phyloP scores from a whole-genome alignment of 2,329 filamentous ascomycete species.

The Ophiostoma triangulosporum region DNA sequence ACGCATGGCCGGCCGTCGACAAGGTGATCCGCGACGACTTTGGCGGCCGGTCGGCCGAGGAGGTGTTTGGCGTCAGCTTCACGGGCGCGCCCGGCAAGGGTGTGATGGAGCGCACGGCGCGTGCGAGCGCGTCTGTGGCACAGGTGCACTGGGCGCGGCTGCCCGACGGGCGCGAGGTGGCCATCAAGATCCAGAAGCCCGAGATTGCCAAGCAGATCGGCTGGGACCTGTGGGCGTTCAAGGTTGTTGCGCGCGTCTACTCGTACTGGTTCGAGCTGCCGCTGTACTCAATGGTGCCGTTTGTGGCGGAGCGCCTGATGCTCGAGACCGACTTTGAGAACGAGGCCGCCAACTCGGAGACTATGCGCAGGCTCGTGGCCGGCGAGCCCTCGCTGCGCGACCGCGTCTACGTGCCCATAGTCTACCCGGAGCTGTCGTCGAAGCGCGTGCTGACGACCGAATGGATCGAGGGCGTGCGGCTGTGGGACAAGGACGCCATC shows the following conservation, averaged over 20 bases:
- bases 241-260: slow-evolving; percentile 72
- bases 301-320: slow-evolving; percentile 80
- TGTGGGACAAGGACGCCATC: slow-evolving; percentile 85
- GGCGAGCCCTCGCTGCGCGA: slow-evolving; percentile 62
- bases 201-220: slow-evolving; percentile 84
- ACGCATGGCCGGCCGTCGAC: slow-evolving; percentile 74
- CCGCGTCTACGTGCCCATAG: slow-evolving; percentile 75
- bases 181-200: slow-evolving; percentile 90
- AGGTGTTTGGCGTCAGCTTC: slow-evolving; percentile 87
- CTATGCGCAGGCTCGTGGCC: slow-evolving; percentile 65
- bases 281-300: slow-evolving; percentile 79
- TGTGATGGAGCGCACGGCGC: slow-evolving; percentile 44
- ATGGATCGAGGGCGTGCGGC: slow-evolving; percentile 88
- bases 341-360: slow-evolving; percentile 76
- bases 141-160: slow-evolving; percentile 93
- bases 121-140: slow-evolving; percentile 80
- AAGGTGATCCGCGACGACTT: slow-evolving; percentile 81
- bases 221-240: slow-evolving; percentile 95
- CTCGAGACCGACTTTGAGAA: slow-evolving; percentile 91
- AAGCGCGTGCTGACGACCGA: slow-evolving; percentile 83
- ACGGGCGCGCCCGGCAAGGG: slow-evolving; percentile 44
- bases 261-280: slow-evolving; percentile 87
- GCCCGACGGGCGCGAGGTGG: slow-evolving; percentile 77
- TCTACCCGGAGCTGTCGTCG: slow-evolving; percentile 72
- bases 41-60: slow-evolving; percentile 66